A percentile compares a stretch with the other conserved stretches of the same genome.
Conservation (phyloP, 768 basidiomycete genomes). For the Lactarius deliciosus region DNA sequence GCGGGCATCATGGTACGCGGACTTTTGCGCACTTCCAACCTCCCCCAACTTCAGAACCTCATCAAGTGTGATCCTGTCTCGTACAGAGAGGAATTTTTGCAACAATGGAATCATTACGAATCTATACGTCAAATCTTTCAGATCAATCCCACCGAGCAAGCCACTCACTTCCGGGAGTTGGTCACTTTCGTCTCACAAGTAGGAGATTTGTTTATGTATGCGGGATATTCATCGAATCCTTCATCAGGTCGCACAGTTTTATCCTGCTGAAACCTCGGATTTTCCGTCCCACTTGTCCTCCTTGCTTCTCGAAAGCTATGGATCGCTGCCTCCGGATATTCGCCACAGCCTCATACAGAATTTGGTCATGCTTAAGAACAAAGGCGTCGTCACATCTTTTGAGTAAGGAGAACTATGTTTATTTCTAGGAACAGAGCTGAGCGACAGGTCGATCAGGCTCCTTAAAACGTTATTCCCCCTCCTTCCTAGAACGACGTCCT, state of each 20-base stretch:
- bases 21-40: no score
- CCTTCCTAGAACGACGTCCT: slow-evolving; percentile 89
- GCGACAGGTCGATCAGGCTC: slow-evolving; percentile 51
- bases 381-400: slow-evolving; percentile 87
- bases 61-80: slow-evolving; percentile 90
- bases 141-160: slow-evolving; percentile 81
- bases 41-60: slow-evolving; percentile 77
- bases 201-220: background rate
- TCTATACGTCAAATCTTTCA: slow-evolving; percentile 83
- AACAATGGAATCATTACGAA: slow-evolving; percentile 96
- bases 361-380: slow-evolving; percentile 89
- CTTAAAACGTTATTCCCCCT: slow-evolving; percentile 92
- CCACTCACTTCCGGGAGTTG: slow-evolving; percentile 81
- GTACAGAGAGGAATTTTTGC: slow-evolving; percentile 94
- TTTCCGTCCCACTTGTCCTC: slow-evolving; percentile 80
- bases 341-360: slow-evolving; percentile 86
- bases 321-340: slow-evolving; percentile 72
- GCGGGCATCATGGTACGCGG: slow-evolving; percentile 33
- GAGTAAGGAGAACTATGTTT: slow-evolving; percentile 55
- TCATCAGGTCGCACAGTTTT: slow-evolving; percentile 81
- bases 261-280: slow-evolving; percentile 85
- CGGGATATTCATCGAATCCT: background rate
- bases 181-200: slow-evolving; percentile 91
- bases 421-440: slow-evolving; percentile 1
- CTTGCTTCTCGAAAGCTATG: slow-evolving; percentile 78